Base-by-base conservation (phyloP, 306 rosid species). In the Gynostemma pentaphyllum region DNA sequence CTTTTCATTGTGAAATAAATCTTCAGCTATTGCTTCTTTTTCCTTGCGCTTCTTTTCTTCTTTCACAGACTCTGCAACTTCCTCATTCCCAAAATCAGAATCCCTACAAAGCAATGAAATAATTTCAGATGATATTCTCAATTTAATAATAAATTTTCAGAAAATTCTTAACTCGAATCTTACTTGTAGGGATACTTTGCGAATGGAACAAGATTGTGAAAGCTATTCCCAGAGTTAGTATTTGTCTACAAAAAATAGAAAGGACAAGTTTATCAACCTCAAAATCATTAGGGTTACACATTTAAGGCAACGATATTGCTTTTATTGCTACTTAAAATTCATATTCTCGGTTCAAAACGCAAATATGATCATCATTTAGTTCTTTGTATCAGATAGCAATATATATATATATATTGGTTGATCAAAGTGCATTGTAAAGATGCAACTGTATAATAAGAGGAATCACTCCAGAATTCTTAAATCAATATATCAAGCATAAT, bases 21-120 rank as follows among this genome's bases (percentile, higher is more conserved):
- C 97, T 51, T 91, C 97, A 3, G 96, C 86, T 44, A 85, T 39
- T 5, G 96, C 97, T 75, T 91, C 97, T 73, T 65, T 76, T 74
- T 85, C 78, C 84, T 79, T 91, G 70, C 92, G 77, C 72, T 69
- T 82, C 70, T 75, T 85, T 79, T 91, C 98, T 70, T 86, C 86
- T 71, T 71, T 82, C 68, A 82, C 66, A 16, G 79, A 69, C 71
- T 80, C 84, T 9, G 47, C 72, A 48, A 69, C 48, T 65, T 85
- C 92, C 61, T 91, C 92, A 45, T 56, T 82, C 62, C 78, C 88
- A 66, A 37, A 46, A 45, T 72, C 92, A 30, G 95, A 82, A 68
- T 77, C 96, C 70, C 98, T 88, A 72, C 16, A 27, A 29, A 42
- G 65, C 42, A 64, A 74, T 71, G 53, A 67, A 5, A 19, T 19